A percentile compares a stretch with the other conserved stretches of the same genome.
phyloP scores from a whole-genome alignment of 2,329 filamentous ascomycete genomes.

The Fusarium keratoplasticum region DNA sequence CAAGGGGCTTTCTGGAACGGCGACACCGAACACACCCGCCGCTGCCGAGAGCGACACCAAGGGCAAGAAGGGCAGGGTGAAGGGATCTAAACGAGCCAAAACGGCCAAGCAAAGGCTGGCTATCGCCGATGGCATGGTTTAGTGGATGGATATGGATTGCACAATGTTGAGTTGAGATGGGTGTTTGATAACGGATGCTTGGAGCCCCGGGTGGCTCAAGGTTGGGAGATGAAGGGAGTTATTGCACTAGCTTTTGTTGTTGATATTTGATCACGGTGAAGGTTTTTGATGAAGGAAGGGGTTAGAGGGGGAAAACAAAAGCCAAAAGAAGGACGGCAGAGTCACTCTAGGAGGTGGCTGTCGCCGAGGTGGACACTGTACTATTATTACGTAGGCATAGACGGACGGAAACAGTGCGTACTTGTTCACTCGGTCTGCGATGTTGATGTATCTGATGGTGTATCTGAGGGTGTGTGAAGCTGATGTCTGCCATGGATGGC shows the following conservation, averaged over 20 bases:
- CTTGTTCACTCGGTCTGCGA: not conserved
- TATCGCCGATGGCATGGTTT: slow-evolving; percentile 70
- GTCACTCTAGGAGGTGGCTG: slow-evolving; percentile 6
- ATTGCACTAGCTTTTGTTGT: slow-evolving; percentile 22
- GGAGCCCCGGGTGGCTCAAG: slow-evolving; percentile 19
- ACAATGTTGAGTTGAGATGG: slow-evolving; percentile 9
- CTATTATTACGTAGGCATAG: slow-evolving; percentile 42
- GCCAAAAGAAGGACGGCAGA: slow-evolving; percentile 28
- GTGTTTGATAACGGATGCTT: slow-evolving; percentile 42
- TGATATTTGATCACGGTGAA: slow-evolving; percentile 19
- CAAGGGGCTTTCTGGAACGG: slow-evolving; percentile 67
- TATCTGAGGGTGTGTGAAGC: not conserved
- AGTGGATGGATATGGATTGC: slow-evolving; percentile 36
- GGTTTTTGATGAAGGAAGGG: slow-evolving; percentile 28
- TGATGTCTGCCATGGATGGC: not conserved
- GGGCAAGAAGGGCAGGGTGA: slow-evolving; percentile 68
- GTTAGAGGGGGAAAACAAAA: slow-evolving; percentile 40
- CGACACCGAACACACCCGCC: slow-evolving; percentile 86
- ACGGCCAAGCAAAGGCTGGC: slow-evolving; percentile 76
- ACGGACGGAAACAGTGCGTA: slow-evolving; percentile 33
- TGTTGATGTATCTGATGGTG: not conserved
- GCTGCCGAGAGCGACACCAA: slow-evolving; percentile 69
- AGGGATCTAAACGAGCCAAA: slow-evolving; percentile 67
- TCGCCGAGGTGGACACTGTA: slow-evolving; percentile 36
- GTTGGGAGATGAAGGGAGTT: slow-evolving; percentile 33